These are phyloP conservation scores for Paramecium pentaurelia DNA, from an alignment of 73 alveolate genomes.

Conservation along the genomic window DNA sequence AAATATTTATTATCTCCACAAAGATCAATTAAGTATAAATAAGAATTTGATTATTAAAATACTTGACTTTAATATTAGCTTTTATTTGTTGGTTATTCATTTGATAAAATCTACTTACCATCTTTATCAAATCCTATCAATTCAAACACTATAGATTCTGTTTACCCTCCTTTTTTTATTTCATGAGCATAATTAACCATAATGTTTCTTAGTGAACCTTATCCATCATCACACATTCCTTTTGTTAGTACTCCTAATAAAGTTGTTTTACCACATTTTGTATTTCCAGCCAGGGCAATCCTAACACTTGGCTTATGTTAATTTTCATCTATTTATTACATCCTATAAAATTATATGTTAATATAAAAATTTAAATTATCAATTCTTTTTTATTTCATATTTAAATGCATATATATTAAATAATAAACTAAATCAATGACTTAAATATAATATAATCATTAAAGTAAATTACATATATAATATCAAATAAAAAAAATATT, in stretches of 20 bases:
- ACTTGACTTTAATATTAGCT: neutral
- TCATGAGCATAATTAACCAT: neutral
- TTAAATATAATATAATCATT: too few relatives aligned
- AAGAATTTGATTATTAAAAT: neutral
- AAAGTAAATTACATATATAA: too few relatives aligned
- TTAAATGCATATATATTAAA: neutral
- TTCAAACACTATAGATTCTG: neutral
- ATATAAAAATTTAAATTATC: neutral
- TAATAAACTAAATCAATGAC: neutral
- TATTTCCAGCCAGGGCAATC: neutral
- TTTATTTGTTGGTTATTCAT: neutral
- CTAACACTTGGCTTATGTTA: neutral
- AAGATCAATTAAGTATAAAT: neutral
- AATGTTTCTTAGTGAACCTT: neutral
- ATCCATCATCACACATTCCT: neutral
- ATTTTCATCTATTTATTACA: neutral
- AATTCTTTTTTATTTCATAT: neutral
- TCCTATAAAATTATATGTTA: neutral
- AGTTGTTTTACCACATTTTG: neutral
- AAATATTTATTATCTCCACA: conserved; percentile 4
- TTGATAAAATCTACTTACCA: neutral
- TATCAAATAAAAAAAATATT: too few relatives aligned
- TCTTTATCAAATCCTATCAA: neutral
- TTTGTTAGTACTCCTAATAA: neutral
- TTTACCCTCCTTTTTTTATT: neutral